These are phyloP conservation scores for Pythium rishiriense DNA, from an alignment of 352 stramenopile species.

Conservation along the genomic window DNA sequence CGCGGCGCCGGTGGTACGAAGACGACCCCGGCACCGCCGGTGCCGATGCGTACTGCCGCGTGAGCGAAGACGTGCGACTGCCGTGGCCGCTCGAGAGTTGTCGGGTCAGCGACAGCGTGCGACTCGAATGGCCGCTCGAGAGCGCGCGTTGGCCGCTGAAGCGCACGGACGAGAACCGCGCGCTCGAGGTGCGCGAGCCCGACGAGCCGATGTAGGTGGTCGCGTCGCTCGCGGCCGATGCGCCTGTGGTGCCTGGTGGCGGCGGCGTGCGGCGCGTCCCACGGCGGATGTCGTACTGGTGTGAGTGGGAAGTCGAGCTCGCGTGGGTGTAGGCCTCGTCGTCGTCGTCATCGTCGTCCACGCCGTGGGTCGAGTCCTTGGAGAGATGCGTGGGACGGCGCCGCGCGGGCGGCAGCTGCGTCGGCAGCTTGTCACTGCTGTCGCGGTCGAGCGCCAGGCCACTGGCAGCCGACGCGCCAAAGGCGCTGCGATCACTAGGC, in stretches of 20 bases:
- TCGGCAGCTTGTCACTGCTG: conserved; percentile 19
- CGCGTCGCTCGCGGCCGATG: conserved; percentile 11
- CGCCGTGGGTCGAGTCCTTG: conserved; percentile 16
- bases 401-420: neutral
- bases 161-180: conserved; percentile 23
- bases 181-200: conserved; percentile 17
- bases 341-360: conserved; percentile 8
- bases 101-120: conserved; percentile 12
- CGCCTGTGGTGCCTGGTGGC: neutral
- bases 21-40: neutral
- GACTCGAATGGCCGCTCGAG: neutral
- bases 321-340: neutral
- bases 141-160: conserved; percentile 24
- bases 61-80: conserved; percentile 15
- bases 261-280: neutral
- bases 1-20: neutral
- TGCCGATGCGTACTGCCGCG: conserved; percentile 7
- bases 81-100: conserved; percentile 1
- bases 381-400: conserved; percentile 9
- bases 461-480: neutral
- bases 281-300: neutral
- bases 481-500: neutral
- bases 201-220: conserved; percentile 27
- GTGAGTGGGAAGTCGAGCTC: neutral
- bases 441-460: conserved; percentile 1